Evolutionary conservation across 495 filamentous ascomycete genomes (phyloP).

Genomic region (Lophiotrema nucula): DNA sequence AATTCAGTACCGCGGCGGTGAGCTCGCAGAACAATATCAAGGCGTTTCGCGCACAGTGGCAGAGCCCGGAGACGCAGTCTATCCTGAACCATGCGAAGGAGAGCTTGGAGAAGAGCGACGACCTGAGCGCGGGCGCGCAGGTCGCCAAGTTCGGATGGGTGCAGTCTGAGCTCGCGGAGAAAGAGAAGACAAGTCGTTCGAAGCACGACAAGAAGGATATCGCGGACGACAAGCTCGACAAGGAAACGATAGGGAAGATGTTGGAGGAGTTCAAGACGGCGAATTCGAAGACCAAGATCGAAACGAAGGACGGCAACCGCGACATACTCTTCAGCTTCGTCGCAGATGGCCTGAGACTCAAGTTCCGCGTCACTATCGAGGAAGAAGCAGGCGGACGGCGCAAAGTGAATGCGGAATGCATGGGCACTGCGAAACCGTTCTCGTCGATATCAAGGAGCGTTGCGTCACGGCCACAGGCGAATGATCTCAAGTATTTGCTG

Average conservation of each 20-base stretch:
- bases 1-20: conserved; percentile 21
- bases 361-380: conserved; percentile 24
- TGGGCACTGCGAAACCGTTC: conserved; percentile 19
- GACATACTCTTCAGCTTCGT: conserved; percentile 17
- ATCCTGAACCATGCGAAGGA: conserved; percentile 21
- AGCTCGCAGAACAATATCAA: conserved; percentile 21
- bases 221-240: not conserved
- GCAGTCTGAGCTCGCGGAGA: not conserved
- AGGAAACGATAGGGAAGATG: conserved; percentile 5
- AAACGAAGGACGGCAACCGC: conserved; percentile 12
- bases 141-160: conserved; percentile 31
- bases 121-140: conserved; percentile 8
- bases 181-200: conserved; percentile 1
- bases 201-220: not conserved
- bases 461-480: conserved; percentile 18
- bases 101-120: conserved; percentile 13
- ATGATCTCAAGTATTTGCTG: conserved; percentile 33
- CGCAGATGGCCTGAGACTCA: conserved; percentile 4
- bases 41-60: conserved; percentile 24
- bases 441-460: conserved; percentile 27
- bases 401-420: conserved; percentile 29
- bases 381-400: conserved; percentile 19
- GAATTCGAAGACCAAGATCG: conserved; percentile 16
- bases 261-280: conserved; percentile 15
- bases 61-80: conserved; percentile 15